Conservation (phyloP, 495 filamentous ascomycete genomes). For the Penicillium cosmopolitanum region DNA sequence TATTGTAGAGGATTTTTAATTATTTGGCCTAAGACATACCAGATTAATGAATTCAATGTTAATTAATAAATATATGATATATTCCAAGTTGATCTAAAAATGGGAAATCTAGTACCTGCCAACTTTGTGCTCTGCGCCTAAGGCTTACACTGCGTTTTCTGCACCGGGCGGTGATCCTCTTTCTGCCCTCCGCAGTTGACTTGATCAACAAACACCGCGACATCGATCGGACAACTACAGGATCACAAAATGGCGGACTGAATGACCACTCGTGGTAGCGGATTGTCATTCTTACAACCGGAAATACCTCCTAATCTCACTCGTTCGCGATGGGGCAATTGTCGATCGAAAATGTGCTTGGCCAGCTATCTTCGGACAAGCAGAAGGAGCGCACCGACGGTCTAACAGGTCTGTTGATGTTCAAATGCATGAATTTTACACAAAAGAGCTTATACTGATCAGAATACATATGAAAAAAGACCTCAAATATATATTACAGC, state of each 20-base stretch:
- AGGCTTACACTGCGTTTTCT: neutral
- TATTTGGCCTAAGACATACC: neutral
- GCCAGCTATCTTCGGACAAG: conserved; percentile 55
- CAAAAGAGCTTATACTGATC: neutral
- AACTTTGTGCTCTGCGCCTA: no score
- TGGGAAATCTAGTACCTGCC: no score
- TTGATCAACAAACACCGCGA: conserved; percentile 15
- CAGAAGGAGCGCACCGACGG: conserved; percentile 55
- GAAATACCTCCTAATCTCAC: no score
- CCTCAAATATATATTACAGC: conserved; percentile 64
- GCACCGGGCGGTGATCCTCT: conserved; percentile 19
- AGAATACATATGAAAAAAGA: conserved; percentile 41
- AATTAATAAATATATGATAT: no score
- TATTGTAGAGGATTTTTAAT: no score
- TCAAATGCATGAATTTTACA: no score
- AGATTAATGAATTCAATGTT: neutral
- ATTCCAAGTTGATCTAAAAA: no score
- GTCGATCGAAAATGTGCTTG: conserved; percentile 43
- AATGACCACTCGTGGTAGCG: neutral
- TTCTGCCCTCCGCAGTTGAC: conserved; percentile 25
- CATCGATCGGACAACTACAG: conserved; percentile 4
- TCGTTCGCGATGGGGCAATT: conserved; percentile 37
- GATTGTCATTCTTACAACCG: neutral
- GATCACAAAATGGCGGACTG: conserved; percentile 8
- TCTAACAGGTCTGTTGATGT: conserved; percentile 47